phyloP scores from a whole-genome alignment of 768 basidiomycete genomes.

The Amanita subjunquillea region DNA sequence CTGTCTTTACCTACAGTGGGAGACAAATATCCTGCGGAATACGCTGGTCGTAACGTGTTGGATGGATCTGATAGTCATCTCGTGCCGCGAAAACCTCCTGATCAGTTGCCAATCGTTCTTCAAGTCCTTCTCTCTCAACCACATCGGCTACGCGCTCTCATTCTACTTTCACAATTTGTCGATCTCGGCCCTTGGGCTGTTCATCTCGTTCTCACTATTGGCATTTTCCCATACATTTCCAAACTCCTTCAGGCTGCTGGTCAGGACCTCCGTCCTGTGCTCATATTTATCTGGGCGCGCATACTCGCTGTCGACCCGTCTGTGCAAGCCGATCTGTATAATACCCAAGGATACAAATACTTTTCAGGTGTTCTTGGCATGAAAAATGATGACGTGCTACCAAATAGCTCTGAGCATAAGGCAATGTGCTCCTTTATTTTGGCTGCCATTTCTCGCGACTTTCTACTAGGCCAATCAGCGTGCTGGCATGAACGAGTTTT shows the following conservation, averaged over 20 bases:
- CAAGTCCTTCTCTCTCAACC: conserved; percentile 96
- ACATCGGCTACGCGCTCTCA: conserved; percentile 89
- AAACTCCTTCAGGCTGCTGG: conserved; percentile 93
- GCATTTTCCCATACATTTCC: conserved; percentile 97
- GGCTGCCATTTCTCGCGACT: conserved; percentile 82
- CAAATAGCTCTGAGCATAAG: conserved; percentile 90
- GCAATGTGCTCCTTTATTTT: conserved; percentile 99
- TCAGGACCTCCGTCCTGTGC: conserved; percentile 89
- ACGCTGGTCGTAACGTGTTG: conserved; percentile 4
- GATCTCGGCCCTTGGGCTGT: conserved; percentile 99
- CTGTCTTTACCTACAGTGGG: conserved; percentile 52
- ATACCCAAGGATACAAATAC: conserved; percentile 76
- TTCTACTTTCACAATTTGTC: conserved; percentile 93
- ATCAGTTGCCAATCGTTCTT: conserved; percentile 94
- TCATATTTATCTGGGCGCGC: conserved; percentile 98
- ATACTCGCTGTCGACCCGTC: conserved; percentile 94
- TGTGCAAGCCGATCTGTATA: conserved; percentile 84
- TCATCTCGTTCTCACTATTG: conserved; percentile 89
- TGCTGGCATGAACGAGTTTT: conserved; percentile 78
- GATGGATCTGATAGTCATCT: conserved; percentile 33
- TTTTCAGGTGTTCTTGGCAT: conserved; percentile 71
- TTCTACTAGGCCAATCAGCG: conserved; percentile 76
- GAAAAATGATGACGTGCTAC: conserved; percentile 63
- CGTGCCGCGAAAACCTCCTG: conserved; percentile 86
- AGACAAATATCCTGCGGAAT: conserved; percentile 14